These are phyloP conservation scores for Boletus vinaceobasis DNA, from an alignment of 768 basidiomycete genomes.

Conservation along the genomic window DNA sequence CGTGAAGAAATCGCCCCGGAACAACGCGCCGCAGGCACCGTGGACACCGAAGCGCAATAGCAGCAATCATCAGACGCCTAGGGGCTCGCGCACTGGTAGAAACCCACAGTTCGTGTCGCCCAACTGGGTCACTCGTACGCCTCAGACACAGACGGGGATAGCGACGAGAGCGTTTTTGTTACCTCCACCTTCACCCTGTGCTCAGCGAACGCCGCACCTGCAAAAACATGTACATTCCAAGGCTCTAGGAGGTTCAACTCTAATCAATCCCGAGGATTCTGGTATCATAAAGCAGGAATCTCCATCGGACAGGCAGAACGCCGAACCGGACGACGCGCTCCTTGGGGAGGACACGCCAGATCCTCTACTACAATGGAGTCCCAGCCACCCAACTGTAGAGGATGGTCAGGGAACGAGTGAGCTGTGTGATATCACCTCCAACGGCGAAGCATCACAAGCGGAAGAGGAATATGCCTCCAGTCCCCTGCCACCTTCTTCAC, in stretches of 20 bases:
- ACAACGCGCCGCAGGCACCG: conserved; percentile 2
- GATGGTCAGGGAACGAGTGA: not conserved
- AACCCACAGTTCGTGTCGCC: conserved; percentile 13
- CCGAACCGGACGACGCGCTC: conserved; percentile 35
- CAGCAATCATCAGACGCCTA: conserved; percentile 11
- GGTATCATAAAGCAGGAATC: not conserved
- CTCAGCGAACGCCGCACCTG: conserved; percentile 2
- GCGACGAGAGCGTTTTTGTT: conserved; percentile 23
- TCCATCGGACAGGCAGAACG: not conserved
- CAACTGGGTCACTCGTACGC: conserved; percentile 1
- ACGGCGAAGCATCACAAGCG: conserved; percentile 19
- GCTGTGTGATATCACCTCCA: conserved; percentile 15
- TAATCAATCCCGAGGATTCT: not conserved
- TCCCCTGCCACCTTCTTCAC: conserved; percentile 61
- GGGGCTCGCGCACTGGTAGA: not conserved
- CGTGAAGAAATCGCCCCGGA: conserved; percentile 12
- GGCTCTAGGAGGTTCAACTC: not conserved
- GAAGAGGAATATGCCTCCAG: conserved; percentile 35
- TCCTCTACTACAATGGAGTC: conserved; percentile 14
- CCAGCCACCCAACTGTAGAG: not conserved
- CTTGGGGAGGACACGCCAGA: conserved; percentile 45
- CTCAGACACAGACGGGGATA: conserved; percentile 13
- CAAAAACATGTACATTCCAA: not conserved
- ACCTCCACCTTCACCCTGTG: conserved; percentile 25
- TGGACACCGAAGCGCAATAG: conserved; percentile 14